phyloP scores from a whole-genome alignment of 1,284 basidiomycete genomes.

The Cystobasidium slooffiae region DNA sequence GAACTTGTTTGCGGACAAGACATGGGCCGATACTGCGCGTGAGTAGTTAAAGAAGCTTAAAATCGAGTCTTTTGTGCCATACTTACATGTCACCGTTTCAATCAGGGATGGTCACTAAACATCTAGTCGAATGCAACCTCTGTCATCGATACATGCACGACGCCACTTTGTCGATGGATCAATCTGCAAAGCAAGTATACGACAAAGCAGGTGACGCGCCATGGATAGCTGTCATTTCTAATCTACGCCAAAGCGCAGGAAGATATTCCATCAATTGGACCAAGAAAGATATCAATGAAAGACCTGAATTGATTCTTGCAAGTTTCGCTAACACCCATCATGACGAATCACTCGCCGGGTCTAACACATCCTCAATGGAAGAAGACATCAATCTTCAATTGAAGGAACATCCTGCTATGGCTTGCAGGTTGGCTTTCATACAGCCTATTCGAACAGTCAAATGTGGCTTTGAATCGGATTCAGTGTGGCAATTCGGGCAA shows the following conservation, averaged over 20 bases:
- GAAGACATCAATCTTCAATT: background rate
- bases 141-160: conserved; percentile 21
- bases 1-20: conserved; percentile 6
- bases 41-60: background rate
- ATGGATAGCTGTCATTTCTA: conserved; percentile 25
- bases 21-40: conserved; percentile 23
- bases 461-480: conserved; percentile 33
- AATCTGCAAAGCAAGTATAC: conserved; percentile 21
- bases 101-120: conserved; percentile 11
- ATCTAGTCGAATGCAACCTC: conserved; percentile 2
- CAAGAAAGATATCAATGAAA: background rate
- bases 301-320: conserved; percentile 20
- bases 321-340: background rate
- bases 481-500: conserved; percentile 28
- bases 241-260: conserved; percentile 25
- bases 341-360: background rate
- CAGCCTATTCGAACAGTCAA: conserved; percentile 18
- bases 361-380: background rate
- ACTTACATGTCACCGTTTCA: background rate
- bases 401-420: conserved; percentile 29
- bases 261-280: conserved; percentile 21
- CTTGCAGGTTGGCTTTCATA: conserved; percentile 21
- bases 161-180: background rate
- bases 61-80: background rate
- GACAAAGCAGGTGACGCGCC: conserved; percentile 19